Conservation (phyloP, 1,139 yeast genomes). For the Candida sanyaensis region DNA sequence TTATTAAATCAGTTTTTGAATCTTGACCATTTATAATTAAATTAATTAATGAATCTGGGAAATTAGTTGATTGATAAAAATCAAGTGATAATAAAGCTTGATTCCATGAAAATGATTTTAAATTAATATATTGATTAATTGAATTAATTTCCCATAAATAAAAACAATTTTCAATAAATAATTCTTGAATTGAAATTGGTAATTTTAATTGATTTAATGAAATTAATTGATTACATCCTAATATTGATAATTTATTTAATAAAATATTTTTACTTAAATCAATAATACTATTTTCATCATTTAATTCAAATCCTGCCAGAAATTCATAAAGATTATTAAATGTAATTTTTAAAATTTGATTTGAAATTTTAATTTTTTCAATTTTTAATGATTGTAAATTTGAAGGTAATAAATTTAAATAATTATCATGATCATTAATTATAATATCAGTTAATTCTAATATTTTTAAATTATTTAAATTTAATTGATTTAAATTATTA, state of each 20-base stretch:
- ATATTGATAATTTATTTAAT: not conserved
- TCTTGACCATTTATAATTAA: constrained; percentile 8
- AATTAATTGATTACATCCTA: constrained; percentile 4
- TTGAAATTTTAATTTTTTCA: not conserved
- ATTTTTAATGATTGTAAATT: not conserved
- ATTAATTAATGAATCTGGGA: constrained; percentile 5
- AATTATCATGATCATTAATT: not conserved
- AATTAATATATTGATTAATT: constrained; percentile 5
- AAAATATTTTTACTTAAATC: not conserved
- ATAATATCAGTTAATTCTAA: not conserved
- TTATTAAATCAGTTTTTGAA: not conserved
- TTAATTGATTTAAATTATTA: not conserved
- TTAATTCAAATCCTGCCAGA: not conserved
- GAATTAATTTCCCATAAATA: constrained; percentile 4
- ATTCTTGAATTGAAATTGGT: constrained; percentile 4
- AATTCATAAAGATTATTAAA: constrained; percentile 2
- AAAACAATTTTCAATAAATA: constrained; percentile 4
- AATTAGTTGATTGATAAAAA: constrained; percentile 1
- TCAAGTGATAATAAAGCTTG: constrained; percentile 9
- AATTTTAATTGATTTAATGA: constrained; percentile 5
- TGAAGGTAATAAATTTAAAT: not conserved
- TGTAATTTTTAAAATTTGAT: not conserved
- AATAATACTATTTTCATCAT: not conserved
- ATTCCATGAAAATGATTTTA: constrained; percentile 6
- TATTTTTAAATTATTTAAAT: not conserved